phyloP scores from a whole-genome alignment of 108 stramenopile species.

The Conticribra guillardii region DNA sequence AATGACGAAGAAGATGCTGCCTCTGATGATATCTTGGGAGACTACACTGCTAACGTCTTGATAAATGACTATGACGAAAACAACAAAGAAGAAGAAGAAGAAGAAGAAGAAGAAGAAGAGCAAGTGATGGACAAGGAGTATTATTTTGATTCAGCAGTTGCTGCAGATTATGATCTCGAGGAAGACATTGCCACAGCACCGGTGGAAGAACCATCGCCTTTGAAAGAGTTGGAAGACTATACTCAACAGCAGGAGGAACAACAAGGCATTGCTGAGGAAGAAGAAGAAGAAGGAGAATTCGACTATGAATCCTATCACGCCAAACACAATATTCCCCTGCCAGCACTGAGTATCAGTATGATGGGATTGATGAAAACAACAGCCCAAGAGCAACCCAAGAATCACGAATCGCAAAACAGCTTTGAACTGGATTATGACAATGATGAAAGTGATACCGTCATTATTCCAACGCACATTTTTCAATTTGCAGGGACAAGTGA shows the following conservation, averaged over 20 bases:
- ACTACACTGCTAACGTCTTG: too few species aligned
- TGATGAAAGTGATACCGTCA: background rate
- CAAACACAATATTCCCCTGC: conserved; percentile 31
- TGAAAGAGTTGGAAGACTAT: background rate
- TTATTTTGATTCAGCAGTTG: too few species aligned
- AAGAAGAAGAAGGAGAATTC: conserved; percentile 21
- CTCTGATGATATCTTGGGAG: too few species aligned
- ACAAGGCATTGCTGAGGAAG: background rate
- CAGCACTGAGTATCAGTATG: conserved; percentile 34
- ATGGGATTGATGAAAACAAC: conserved; percentile 24
- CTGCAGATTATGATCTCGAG: too few species aligned
- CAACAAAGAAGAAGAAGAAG: too few species aligned
- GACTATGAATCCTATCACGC: conserved; percentile 41
- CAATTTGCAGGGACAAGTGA: conserved; percentile 38
- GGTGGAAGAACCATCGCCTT: too few species aligned
- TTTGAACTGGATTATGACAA: background rate
- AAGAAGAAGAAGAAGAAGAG: too few species aligned
- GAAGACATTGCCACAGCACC: too few species aligned
- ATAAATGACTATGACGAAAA: too few species aligned
- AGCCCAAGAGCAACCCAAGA: background rate
- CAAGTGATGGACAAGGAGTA: too few species aligned
- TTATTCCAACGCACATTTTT: conserved; percentile 6
- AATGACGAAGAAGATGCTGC: too few species aligned
- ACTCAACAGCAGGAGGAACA: background rate
- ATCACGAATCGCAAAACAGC: too few species aligned